Percentiles rank a stretch among this genome's conserved stretches.
Evolutionary conservation across 2,329 filamentous ascomycete genomes (phyloP).

Genomic region (Clarireedia homoeocarpa): DNA sequence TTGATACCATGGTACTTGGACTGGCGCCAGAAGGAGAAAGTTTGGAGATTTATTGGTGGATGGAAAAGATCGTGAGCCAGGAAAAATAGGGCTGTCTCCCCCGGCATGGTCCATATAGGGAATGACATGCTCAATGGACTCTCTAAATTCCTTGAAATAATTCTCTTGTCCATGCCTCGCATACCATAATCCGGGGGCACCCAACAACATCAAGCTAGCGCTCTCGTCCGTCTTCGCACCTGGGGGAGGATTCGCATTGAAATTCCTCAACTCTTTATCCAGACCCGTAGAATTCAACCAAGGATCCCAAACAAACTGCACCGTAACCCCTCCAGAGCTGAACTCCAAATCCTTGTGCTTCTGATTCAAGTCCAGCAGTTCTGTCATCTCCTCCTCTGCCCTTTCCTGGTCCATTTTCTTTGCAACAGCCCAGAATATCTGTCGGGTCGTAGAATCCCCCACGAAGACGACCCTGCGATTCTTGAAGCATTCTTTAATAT

Average conservation of each 20-base stretch:
- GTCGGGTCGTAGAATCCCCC: slow-evolving; percentile 52
- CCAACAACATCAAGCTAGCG: slow-evolving; percentile 43
- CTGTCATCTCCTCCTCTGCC: slow-evolving; percentile 31
- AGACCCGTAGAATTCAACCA: slow-evolving; percentile 46
- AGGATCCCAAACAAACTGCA: slow-evolving; percentile 57
- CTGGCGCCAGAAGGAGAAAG: slow-evolving; percentile 25
- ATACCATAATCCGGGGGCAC: slow-evolving; percentile 47
- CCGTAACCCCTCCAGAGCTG: slow-evolving; percentile 35
- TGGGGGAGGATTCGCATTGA: slow-evolving; percentile 22
- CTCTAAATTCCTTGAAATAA: slow-evolving; percentile 38
- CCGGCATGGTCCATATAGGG: slow-evolving; percentile 30
- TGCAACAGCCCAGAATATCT: slow-evolving; percentile 51
- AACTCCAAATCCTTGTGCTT: slow-evolving; percentile 41
- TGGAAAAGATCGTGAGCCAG: slow-evolving; percentile 18
- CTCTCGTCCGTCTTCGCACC: slow-evolving; percentile 20
- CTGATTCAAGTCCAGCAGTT: slow-evolving; percentile 29
- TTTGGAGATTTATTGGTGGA: slow-evolving; percentile 19
- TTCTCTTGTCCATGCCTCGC: slow-evolving; percentile 41
- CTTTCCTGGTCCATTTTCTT: slow-evolving; percentile 38
- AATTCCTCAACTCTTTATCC: slow-evolving; percentile 34
- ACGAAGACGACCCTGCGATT: slow-evolving; percentile 48
- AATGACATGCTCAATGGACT: slow-evolving; percentile 38
- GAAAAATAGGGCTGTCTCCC: slow-evolving; percentile 18
- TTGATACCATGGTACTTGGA: slow-evolving; percentile 30
- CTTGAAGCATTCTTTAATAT: slow-evolving; percentile 45